These are phyloP conservation scores for Xylariaceae sp. DNA, from an alignment of 2,329 filamentous ascomycete species.

Conservation along the genomic window DNA sequence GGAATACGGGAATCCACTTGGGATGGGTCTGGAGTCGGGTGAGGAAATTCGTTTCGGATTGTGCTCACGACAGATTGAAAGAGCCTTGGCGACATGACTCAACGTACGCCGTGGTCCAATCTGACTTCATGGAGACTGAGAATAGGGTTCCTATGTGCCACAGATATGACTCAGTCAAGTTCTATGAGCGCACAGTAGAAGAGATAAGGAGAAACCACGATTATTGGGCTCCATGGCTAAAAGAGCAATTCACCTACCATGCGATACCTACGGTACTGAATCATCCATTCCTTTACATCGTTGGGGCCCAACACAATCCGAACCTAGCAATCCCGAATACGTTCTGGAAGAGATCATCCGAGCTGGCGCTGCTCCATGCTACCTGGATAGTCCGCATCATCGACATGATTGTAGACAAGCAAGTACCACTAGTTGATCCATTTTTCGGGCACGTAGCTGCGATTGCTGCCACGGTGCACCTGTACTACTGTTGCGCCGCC, in stretches of 20 bases:
- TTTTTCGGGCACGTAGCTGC: constrained; percentile 29
- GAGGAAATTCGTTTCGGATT: constrained; percentile 30
- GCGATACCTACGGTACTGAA: constrained; percentile 31
- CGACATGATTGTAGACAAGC: constrained; percentile 31
- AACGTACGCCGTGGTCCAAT: constrained; percentile 29
- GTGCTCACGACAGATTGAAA: constrained; percentile 28
- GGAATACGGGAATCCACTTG: constrained; percentile 27
- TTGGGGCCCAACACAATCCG: constrained; percentile 27
- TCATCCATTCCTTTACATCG: constrained; percentile 31
- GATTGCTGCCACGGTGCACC: constrained; percentile 29
- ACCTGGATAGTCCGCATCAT: constrained; percentile 32
- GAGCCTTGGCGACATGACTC: constrained; percentile 31
- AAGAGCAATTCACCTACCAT: constrained; percentile 31
- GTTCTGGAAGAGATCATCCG: constrained; percentile 30
- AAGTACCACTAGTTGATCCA: constrained; percentile 28
- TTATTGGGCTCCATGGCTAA: constrained; percentile 29
- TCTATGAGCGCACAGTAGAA: constrained; percentile 29
- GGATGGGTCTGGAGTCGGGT: constrained; percentile 31
- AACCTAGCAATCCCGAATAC: constrained; percentile 30
- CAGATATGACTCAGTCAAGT: constrained; percentile 31
- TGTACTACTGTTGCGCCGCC: constrained; percentile 30
- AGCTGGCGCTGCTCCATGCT: constrained; percentile 29
- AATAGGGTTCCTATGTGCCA: constrained; percentile 32
- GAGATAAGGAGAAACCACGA: constrained; percentile 26
- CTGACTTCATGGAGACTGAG: constrained; percentile 31